phyloP scores from a whole-genome alignment of 768 basidiomycete genomes.

The Cystobasidium tubakii region DNA sequence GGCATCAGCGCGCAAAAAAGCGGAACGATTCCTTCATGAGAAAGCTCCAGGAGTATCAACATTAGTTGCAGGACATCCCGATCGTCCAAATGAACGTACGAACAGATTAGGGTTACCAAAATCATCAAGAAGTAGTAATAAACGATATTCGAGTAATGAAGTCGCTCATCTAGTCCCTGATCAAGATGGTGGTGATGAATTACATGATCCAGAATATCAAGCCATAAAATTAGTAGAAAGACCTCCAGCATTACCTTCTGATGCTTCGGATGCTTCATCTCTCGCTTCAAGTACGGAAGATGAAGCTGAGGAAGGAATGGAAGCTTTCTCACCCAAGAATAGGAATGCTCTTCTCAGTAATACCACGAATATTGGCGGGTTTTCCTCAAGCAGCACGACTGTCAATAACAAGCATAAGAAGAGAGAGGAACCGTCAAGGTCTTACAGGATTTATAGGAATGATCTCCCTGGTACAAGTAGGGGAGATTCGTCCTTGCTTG shows the following conservation, averaged over 20 bases:
- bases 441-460: not conserved
- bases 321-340: slow-evolving; percentile 8
- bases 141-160: slow-evolving; percentile 25
- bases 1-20: slow-evolving; percentile 15
- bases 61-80: slow-evolving; percentile 23
- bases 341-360: not conserved
- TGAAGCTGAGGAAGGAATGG: slow-evolving; percentile 12
- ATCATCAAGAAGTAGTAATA: not conserved
- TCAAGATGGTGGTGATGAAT: slow-evolving; percentile 22
- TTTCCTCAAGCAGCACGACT: not conserved
- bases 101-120: not conserved
- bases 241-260: slow-evolving; percentile 1
- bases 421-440: not conserved
- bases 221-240: slow-evolving; percentile 23
- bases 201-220: slow-evolving; percentile 36
- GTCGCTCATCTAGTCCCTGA: slow-evolving; percentile 27
- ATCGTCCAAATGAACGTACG: not conserved
- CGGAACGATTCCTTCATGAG: slow-evolving; percentile 31
- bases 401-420: not conserved
- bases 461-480: not conserved
- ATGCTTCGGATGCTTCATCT: not conserved
- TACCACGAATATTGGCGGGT: not conserved
- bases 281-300: slow-evolving; percentile 13
- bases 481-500: not conserved
- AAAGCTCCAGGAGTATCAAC: slow-evolving; percentile 29